Base-by-base conservation (phyloP, 2,329 filamentous ascomycete species). In the Monilinia fructicola region DNA sequence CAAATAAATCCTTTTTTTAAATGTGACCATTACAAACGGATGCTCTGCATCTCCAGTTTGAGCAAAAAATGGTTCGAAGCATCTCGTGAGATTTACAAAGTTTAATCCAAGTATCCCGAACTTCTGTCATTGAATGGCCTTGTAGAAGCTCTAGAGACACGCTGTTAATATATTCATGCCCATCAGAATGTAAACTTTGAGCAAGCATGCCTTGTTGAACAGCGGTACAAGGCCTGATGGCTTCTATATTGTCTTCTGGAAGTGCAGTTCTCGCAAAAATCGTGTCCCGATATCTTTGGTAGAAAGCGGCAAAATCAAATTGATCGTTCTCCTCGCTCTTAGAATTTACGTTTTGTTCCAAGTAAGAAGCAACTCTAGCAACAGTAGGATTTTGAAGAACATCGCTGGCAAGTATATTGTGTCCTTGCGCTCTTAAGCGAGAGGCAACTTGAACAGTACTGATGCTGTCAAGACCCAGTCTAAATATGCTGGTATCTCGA, bases 391-490 rank as follows among this genome's bases (percentile, higher is more conserved):
- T 82, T 72, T 90, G 87, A 64, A 97, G 84, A 18, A 97, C 87
- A 75, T 96, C 91, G 1, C 87, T 84, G 0, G 90, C 87, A 1
- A 87, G 86, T 0, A 93, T 77, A 1, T 76, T 73, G 50, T 87
- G 79, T 0, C 87, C 87, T 23, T 82, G 73, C 50, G 82, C 84
- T 23, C 89, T 86, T 21, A 97, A 80, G 35, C 83, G 79, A 1
- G 86, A 83, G 0, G 92, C 91, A 12, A 97, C 81, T 73, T 97
- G 93, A 6, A 89, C 84, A 0, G 92, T 91, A 68, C 90, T 93
- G 73, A 98, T 95, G 75, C 93, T 97, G 77, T 97, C 93, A 4
- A 97, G 80, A 0, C 94, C 94, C n/a, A 97, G 84, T 67, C 90
- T 87, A 73, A 94, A 96, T 59, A 98, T 92, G 0, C 91, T 92